phyloP scores from a whole-genome alignment of 306 rosid species.

The Quercus ilex region DNA sequence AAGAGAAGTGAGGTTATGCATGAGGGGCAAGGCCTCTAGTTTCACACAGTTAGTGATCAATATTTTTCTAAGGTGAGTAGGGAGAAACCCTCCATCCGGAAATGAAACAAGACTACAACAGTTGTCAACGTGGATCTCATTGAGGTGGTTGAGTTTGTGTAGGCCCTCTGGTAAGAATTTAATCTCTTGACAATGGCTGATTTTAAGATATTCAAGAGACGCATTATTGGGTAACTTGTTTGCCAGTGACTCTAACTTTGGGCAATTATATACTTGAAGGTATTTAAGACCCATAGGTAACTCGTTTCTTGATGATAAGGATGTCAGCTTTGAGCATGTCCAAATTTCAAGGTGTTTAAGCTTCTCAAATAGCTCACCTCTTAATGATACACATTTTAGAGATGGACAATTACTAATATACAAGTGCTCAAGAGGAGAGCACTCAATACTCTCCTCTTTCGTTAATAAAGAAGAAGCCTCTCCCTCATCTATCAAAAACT shows the following conservation, averaged over 20 bases:
- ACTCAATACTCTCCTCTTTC: background rate
- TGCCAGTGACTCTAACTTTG: slow-evolving; percentile 3
- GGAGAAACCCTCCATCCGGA: slow-evolving; percentile 11
- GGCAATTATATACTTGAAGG: background rate
- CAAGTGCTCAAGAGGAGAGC: background rate
- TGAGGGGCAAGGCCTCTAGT: slow-evolving; percentile 4
- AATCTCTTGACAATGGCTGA: slow-evolving; percentile 12
- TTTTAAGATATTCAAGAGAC: background rate
- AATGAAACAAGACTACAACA: slow-evolving; percentile 15
- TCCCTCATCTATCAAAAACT: background rate
- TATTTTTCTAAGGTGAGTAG: background rate
- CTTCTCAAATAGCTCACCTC: too few relatives aligned
- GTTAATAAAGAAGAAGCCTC: background rate
- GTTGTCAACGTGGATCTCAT: background rate
- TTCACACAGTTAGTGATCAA: background rate
- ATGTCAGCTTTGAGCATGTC: background rate
- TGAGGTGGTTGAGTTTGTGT: background rate
- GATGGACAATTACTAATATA: background rate
- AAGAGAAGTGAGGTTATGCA: slow-evolving; percentile 9
- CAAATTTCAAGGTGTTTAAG: too few relatives aligned
- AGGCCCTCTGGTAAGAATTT: slow-evolving; percentile 13
- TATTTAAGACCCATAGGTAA: slow-evolving; percentile 10
- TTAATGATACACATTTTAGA: background rate
- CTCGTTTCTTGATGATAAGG: background rate
- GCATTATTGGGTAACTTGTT: background rate